Conservation (phyloP, 2,329 filamentous ascomycete species). For the Davidsoniella eucalypti region DNA sequence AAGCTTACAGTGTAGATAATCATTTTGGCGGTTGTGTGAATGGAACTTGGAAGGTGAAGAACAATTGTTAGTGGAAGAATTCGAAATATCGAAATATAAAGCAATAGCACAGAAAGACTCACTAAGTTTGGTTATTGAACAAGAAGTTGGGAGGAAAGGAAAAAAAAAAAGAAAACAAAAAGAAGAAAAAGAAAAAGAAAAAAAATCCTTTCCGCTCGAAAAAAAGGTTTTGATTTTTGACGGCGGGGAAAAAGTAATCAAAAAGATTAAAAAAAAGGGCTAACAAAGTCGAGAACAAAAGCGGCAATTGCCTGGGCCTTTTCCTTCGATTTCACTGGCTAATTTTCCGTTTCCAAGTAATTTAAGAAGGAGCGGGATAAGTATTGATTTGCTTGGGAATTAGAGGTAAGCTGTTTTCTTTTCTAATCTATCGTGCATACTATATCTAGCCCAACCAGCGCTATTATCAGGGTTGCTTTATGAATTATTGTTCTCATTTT, state of each 20-base stretch:
- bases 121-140: slow-evolving; percentile 3
- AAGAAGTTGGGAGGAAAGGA: slow-evolving; percentile 14
- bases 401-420: no score
- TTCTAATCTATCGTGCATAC: no score
- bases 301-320: background rate
- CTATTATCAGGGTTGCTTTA: no score
- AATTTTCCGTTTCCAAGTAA: no score
- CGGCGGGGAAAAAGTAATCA: slow-evolving; percentile 5
- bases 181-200: slow-evolving; percentile 7
- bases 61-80: background rate
- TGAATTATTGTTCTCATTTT: no score
- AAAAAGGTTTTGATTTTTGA: slow-evolving; percentile 4
- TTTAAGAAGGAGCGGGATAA: no score
- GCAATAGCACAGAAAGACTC: slow-evolving; percentile 3
- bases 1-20: slow-evolving; percentile 51
- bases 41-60: slow-evolving; percentile 2
- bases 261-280: background rate
- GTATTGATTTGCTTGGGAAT: no score
- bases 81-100: slow-evolving; percentile 3
- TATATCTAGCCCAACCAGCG: no score
- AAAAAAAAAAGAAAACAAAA: slow-evolving; percentile 13
- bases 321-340: no score
- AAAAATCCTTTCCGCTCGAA: background rate
- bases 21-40: slow-evolving; percentile 39
- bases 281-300: no score